Evolutionary conservation across 139 green algal species (phyloP), one percentile per base, ranked within the genome.

Genomic region (Auxenochlorella protothecoides): DNA sequence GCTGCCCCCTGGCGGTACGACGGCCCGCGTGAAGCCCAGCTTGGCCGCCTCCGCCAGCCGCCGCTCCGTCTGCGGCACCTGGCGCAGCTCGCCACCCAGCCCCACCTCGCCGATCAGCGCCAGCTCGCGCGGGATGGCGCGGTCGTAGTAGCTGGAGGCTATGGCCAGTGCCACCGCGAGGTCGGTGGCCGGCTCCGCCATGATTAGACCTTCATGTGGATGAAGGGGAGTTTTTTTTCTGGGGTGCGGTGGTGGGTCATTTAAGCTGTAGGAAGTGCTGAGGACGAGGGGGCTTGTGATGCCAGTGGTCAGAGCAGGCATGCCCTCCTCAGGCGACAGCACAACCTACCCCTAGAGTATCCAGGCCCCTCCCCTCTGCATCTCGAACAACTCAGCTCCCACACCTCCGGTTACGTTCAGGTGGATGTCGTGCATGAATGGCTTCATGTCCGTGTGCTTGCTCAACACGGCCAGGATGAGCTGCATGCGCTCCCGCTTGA

Each of bases 61-160:
- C 53, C 78, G 71, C 72, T 86, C 88, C 56, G 87, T 11, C 52
- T 87, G 83, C 10, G 72, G 53, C 7, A 90, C 80, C 12, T 63
- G 59, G 15, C 86, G 82, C 68, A 95, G 74, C 79, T 93, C 89
- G 4, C 89, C 89, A 5, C 80, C 85, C 16, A 94, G 77, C 5
- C 89, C 89, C 15, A 95, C 76, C 71, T 96, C 90, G 5, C 83
- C 90, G n/a, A 93, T 72, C 51, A 86, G 68, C 5, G 78, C 83
- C 66, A 84, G 75, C 72, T 85, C 78, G 3, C 57, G 51, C 2
- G 69, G 64, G 13, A 89, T 75, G 27, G 75, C 74, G 51, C 61
- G 61, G 16, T 89, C 77, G 53, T 81, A 78, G 74, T 85, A 89
- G 72, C 68, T 82, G 61, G 68, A 77, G 15, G 81, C 85, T 14